Base-by-base conservation (phyloP, 139 green algal species). In the Picochlorum sp. region DNA sequence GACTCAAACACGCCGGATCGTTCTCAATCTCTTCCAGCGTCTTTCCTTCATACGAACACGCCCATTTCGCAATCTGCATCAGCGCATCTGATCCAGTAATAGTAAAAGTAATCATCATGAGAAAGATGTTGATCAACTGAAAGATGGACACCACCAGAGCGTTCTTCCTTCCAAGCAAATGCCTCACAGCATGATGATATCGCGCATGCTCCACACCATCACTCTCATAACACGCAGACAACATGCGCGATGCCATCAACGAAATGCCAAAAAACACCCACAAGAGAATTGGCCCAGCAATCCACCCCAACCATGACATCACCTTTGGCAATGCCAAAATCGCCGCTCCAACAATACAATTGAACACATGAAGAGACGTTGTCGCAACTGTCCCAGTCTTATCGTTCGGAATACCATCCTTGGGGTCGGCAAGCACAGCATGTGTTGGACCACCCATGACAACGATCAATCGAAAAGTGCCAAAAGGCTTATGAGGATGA, bases 311-410 rank as follows among this genome's bases (percentile, higher is more conserved):
- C 65, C 28, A 73, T 5, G 57, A 50, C 9, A 86, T 63, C 2
- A 68, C 65, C n/a, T 52, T 45, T 14, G 81, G 81, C 37, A 88
- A 63, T 8, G 75, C 81, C 30, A 88, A 74, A 8, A 88, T 80
- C 20, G 78, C 80, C 14, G 79, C 81, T 15, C 81, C 81, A n/a
- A 86, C 67, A 4, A 81, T 66, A 3, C 45, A 63, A 45, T 31
- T 34, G 20, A 59, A 59, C 16, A 59, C 26, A 30, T 59, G 52
- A 18, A 26, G 13, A 15, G 20, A 34, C 20, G 52, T 23, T 18
- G 52, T 59, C 52, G n/a, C 23, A 16, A 59, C 13, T 31, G 52
- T 59, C 26, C 52, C 13, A 72, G 34, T 41, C 34, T 41, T 41
- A 41, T 41, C 34, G 34, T 41, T 41, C 7, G 34, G 34, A 41